Conservation (phyloP, 1,139 yeast species). For the Yamadazyma dendronema region DNA sequence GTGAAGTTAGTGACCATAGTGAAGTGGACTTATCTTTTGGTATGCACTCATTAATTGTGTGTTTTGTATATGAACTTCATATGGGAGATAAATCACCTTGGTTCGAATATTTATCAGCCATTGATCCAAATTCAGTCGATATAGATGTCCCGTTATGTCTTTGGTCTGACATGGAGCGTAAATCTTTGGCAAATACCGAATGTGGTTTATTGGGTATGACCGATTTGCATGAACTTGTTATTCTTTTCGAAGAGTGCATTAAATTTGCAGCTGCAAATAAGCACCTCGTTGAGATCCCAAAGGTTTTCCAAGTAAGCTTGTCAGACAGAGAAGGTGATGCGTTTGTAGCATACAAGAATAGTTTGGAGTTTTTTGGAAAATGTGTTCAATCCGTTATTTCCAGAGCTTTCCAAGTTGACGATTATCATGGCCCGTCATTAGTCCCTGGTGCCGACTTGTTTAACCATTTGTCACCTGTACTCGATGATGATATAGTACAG, state of each 20-base stretch:
- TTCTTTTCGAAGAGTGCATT: constrained; percentile 51
- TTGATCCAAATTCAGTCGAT: constrained; percentile 35
- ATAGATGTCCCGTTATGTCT: constrained; percentile 58
- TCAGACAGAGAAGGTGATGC: constrained; percentile 9
- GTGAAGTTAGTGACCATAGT: constrained; percentile 15
- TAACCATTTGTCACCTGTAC: constrained; percentile 57
- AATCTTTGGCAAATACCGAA: constrained; percentile 62
- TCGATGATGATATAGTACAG: constrained; percentile 14
- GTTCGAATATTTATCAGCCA: constrained; percentile 60
- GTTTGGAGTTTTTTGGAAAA: constrained; percentile 47
- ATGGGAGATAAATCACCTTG: constrained; percentile 67
- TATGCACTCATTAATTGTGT: constrained; percentile 62
- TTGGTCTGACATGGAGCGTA: constrained; percentile 56
- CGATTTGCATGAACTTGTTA: constrained; percentile 55
- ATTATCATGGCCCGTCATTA: constrained; percentile 66
- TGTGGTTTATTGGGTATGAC: constrained; percentile 62
- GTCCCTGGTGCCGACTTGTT: constrained; percentile 93
- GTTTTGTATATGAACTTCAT: constrained; percentile 67
- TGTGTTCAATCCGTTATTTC: constrained; percentile 63
- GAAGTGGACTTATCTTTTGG: constrained; percentile 45
- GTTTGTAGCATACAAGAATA: constrained; percentile 16
- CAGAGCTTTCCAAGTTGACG: constrained; percentile 78
- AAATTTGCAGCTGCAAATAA: constrained; percentile 42
- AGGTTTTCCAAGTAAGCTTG: constrained; percentile 25
- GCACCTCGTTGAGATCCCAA: constrained; percentile 36